Evolutionary conservation across 805 yeast species (phyloP), one percentile per base, ranked within the genome.

Genomic region (Yarrowia phangngaensis): DNA sequence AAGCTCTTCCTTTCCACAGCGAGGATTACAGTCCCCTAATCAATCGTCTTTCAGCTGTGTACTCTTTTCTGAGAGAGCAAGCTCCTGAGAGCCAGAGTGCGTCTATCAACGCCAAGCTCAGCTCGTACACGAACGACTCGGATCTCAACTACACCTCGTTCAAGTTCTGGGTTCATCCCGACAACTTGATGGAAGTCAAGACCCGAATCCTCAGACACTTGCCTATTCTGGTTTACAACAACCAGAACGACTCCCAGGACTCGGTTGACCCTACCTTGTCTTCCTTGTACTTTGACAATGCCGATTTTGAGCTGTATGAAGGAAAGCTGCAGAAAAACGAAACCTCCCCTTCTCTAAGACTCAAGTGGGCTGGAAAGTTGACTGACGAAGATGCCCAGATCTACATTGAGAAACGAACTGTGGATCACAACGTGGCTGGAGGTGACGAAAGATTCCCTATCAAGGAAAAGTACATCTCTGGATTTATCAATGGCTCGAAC

Each of bases 91-190:
- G 64, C 14, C 56, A 62, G 31, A 57, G 58, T 6, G 61, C 70
- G 24, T 58, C 63, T 51, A 63, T 72, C 8, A 61, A 70, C 41
- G 66, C 71, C 3, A 61, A 59, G 26, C 46, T 53, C 27, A 53
- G 61, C 52, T 58, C 61, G 20, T 60, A 67, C 9, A 57, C 62
- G 22, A 54, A 58, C 24, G 62, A 60, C 51, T 65, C 65, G 46
- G 57, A 62, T 51, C 60, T 59, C 71, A 65, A 62, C 20, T 66
- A 61, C 55, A 64, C 70, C 15, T 80, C 86, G 12, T 80, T 82
- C 66, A 87, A 85, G 68, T 90, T 90, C 66, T 90, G 98, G 98
- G 75, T 92, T 33, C 97, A 90, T 64, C 89, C 90, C n/a, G 98
- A 92, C 58, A 84, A 87, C 63, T 64, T 92, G 63, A 89, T 90